Percentiles rank a stretch among this genome's conserved stretches.
These are phyloP conservation scores for Helichrysum umbraculigerum DNA, from an alignment of 129 eudicot genomes.

Conservation along the genomic window DNA sequence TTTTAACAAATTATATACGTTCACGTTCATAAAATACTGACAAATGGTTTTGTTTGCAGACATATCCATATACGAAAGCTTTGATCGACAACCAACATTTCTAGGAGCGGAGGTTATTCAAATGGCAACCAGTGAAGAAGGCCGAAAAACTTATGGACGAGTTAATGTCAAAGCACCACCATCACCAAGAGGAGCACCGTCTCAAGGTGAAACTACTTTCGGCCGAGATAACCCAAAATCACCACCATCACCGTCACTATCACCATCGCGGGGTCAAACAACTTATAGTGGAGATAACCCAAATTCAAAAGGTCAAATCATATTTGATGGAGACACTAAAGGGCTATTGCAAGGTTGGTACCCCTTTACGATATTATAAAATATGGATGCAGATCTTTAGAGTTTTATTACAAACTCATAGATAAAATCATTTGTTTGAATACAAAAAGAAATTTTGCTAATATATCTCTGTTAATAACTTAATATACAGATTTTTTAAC, in stretches of 20 bases:
- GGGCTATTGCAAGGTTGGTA: background rate
- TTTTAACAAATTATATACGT: no score
- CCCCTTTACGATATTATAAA: no score
- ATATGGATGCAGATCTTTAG: background rate
- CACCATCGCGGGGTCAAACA: background rate
- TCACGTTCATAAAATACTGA: background rate
- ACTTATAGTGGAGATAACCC: slow-evolving; percentile 12
- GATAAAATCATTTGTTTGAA: background rate
- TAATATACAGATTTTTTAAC: background rate
- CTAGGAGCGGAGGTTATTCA: slow-evolving; percentile 1
- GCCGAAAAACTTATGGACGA: background rate
- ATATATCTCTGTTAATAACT: no score
- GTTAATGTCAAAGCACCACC: slow-evolving; percentile 18
- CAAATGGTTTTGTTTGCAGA: background rate
- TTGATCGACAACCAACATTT: background rate
- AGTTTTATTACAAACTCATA: background rate
- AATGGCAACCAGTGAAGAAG: slow-evolving; percentile 12
- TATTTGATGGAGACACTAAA: background rate
- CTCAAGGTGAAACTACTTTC: background rate
- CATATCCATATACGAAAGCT: background rate
- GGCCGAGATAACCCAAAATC: slow-evolving; percentile 13
- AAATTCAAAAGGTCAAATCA: background rate
- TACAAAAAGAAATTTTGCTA: background rate
- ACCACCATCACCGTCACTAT: slow-evolving; percentile 4
- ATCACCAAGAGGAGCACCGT: background rate